Base-by-base conservation (phyloP, 441 rosid species). In the Gossypium lobatum region DNA sequence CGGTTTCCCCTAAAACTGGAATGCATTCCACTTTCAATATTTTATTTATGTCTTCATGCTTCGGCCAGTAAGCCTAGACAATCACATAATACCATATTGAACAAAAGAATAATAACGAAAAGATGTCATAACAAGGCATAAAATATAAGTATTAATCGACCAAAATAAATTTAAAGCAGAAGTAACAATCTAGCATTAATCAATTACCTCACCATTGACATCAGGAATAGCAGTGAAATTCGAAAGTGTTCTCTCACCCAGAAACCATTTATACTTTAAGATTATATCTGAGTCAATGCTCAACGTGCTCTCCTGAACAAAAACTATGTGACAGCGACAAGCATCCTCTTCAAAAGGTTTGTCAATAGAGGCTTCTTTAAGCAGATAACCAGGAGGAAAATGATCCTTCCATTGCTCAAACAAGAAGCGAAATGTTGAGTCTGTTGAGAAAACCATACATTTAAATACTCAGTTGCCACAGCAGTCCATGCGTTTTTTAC, bases 291-390 rank as follows among this genome's bases (percentile, higher is more conserved):
- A 77, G 79, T 90, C 90, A 59, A 61, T 76, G n/a, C 80, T 84
- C 64, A 76, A 64, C 69, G 86, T 83, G 82, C 77, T 83, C 60
- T 90, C 99, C 66, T 85, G 91, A 71, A 81, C 90, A 81, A 95
- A 86, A 75, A 53, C 74, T 77, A 95, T 85, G 80, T 87, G 97
- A 84, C 97, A 89, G 73, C 70, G 80, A 78, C 99, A 95, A 78
- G 89, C 85, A 80, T 93, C 92, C 82, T 89, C 96, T 86, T 95
- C 99, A 58, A 87, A 91, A 76, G 99, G 99, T 72, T 89, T 80
- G 83, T 95, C 97, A 79, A 91, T 80, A 75, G 82, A 87, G 34
- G 91, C 96, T 80, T 89, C 96, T 85, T 93, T 90, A 64, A 93
- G 83, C 54, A 88, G 75, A 87, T 86, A 91, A 50, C 89, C 95